Percentiles rank a stretch among this genome's conserved stretches.
phyloP scores from a whole-genome alignment of 2,329 filamentous ascomycete genomes.

The Fusarium setosum region DNA sequence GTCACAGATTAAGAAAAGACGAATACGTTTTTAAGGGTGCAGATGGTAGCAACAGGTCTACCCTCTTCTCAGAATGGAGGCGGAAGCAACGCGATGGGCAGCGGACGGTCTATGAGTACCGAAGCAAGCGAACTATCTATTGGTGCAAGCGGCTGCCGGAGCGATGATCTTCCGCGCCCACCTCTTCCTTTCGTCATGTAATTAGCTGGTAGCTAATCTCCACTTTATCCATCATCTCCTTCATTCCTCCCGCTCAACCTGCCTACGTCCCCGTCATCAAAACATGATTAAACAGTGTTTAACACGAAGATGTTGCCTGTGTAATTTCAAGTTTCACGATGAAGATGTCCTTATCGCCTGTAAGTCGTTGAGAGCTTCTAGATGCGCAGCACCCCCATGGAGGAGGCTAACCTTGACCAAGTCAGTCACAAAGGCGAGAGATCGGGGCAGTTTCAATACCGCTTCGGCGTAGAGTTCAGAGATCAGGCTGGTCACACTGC shows the following conservation, averaged over 20 bases:
- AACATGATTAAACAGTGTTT: not conserved
- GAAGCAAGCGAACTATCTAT: not conserved
- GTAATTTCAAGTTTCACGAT: not conserved
- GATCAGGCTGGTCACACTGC: not conserved
- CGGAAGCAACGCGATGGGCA: not conserved
- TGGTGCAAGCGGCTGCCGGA: not conserved
- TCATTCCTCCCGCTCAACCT: not conserved
- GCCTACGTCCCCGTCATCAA: no score
- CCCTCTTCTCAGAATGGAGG: not conserved
- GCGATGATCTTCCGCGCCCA: not conserved
- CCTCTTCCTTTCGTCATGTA: not conserved
- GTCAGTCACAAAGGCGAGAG: not conserved
- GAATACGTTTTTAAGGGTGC: not conserved
- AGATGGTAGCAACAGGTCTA: not conserved
- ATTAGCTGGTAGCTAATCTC: not conserved
- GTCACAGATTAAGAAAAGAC: not conserved
- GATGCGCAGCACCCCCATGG: not conserved
- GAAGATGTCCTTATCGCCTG: not conserved
- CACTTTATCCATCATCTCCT: not conserved
- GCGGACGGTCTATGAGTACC: not conserved
- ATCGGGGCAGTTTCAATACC: not conserved
- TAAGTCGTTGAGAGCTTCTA: not conserved
- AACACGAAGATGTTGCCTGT: not conserved
- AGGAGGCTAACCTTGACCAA: not conserved
- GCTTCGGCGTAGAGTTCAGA: not conserved